These are phyloP conservation scores for Fusarium clavum DNA, from an alignment of 2,329 filamentous ascomycete species.

Conservation along the genomic window DNA sequence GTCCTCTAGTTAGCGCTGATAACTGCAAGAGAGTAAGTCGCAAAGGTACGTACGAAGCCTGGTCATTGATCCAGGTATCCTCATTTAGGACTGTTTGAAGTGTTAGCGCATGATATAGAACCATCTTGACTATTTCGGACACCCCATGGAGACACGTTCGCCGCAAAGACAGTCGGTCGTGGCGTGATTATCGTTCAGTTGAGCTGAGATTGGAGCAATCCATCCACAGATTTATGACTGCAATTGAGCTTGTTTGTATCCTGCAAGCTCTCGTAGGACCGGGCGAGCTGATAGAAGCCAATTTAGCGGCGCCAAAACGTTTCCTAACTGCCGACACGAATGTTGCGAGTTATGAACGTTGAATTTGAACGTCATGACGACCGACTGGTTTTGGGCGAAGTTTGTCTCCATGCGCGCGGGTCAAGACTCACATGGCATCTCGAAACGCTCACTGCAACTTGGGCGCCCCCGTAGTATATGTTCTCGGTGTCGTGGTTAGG, in stretches of 20 bases:
- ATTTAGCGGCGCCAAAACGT: slow-evolving; percentile 13
- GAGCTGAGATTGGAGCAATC: slow-evolving; percentile 15
- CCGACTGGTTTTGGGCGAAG: slow-evolving; percentile 13
- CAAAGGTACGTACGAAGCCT: slow-evolving; percentile 51
- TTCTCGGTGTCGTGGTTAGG: slow-evolving; percentile 37
- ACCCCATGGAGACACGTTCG: slow-evolving; percentile 6
- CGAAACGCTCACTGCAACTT: slow-evolving; percentile 45
- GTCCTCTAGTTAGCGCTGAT: slow-evolving; percentile 40
- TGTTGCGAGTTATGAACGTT: slow-evolving; percentile 24
- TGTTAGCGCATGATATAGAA: slow-evolving; percentile 37
- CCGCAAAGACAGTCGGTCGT: slow-evolving; percentile 10
- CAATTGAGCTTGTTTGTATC: slow-evolving; percentile 38
- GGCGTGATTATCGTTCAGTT: slow-evolving; percentile 6
- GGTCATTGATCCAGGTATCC: slow-evolving; percentile 55
- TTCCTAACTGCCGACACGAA: slow-evolving; percentile 2
- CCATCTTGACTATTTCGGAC: neutral
- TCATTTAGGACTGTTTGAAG: slow-evolving; percentile 51
- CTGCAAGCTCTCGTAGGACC: slow-evolving; percentile 10
- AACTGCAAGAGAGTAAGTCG: slow-evolving; percentile 7
- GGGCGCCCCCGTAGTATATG: slow-evolving; percentile 36
- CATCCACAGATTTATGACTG: slow-evolving; percentile 25
- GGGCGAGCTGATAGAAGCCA: slow-evolving; percentile 20
- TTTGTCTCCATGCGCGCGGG: slow-evolving; percentile 19
- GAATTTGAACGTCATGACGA: slow-evolving; percentile 2
- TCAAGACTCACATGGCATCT: slow-evolving; percentile 55